A percentile compares a stretch with the other conserved stretches of the same genome.
Conservation (phyloP, 1,284 basidiomycete genomes). For the Cryptococcus hybrid region DNA sequence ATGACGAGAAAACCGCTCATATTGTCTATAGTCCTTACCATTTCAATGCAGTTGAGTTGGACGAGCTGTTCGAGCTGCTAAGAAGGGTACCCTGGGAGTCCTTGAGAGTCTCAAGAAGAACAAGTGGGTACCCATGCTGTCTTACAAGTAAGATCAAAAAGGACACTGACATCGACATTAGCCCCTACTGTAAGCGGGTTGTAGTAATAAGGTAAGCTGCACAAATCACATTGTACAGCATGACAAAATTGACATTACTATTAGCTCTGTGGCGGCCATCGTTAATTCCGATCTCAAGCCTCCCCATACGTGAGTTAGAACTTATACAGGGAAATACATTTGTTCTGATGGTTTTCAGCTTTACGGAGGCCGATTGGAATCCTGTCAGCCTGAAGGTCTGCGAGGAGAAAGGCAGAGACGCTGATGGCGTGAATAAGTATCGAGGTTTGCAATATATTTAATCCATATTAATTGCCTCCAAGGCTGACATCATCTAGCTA, state of each 20-base stretch:
- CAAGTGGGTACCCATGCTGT: constrained; percentile 5
- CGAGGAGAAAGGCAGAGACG: constrained; percentile 59
- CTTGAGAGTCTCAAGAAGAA: constrained; percentile 56
- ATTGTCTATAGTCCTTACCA: constrained; percentile 21
- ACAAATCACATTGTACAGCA: neutral
- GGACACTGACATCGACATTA: constrained; percentile 3
- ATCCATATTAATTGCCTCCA: neutral
- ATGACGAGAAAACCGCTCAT: too few species aligned
- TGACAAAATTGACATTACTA: neutral
- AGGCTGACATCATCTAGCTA: neutral
- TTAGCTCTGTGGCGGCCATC: constrained; percentile 59
- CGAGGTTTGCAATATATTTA: constrained; percentile 7
- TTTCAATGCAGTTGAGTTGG: constrained; percentile 33
- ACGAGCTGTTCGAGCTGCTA: constrained; percentile 59
- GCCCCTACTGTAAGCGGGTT: constrained; percentile 60
- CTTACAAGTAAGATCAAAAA: neutral
- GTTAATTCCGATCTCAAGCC: constrained; percentile 24
- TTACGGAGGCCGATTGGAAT: constrained; percentile 62
- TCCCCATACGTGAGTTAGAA: constrained; percentile 7
- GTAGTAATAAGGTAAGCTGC: constrained; percentile 56
- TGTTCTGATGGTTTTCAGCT: constrained; percentile 14
- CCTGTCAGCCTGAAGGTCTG: constrained; percentile 53
- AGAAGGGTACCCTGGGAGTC: constrained; percentile 61
- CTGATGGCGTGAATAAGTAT: constrained; percentile 50
- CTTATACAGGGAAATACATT: neutral